These are phyloP conservation scores for Phytophthora ramorum DNA, from an alignment of 352 stramenopile species.

Conservation along the genomic window DNA sequence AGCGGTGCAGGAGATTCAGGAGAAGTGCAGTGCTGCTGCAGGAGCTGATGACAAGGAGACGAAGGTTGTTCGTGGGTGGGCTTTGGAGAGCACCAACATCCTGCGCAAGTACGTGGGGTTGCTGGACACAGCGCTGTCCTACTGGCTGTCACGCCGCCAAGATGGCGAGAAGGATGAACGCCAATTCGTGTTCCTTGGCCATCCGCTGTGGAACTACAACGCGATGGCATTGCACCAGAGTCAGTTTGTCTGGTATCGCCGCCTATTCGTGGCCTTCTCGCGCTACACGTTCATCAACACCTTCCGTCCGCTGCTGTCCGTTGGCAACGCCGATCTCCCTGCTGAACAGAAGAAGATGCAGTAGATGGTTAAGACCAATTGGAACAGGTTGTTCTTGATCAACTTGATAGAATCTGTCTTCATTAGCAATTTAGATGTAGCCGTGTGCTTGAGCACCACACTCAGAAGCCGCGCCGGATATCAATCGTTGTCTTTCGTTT, in stretches of 20 bases:
- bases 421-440: background rate
- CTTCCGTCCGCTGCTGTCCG: conserved; percentile 53
- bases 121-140: conserved; percentile 70
- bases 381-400: background rate
- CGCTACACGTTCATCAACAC: conserved; percentile 96
- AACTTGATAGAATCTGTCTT: conserved; percentile 6
- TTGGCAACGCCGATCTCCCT: conserved; percentile 33
- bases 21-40: conserved; percentile 36
- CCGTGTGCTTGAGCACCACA: background rate
- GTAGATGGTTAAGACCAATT: conserved; percentile 13
- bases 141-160: conserved; percentile 33
- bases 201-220: conserved; percentile 84
- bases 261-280: conserved; percentile 96
- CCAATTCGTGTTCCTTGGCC: conserved; percentile 69
- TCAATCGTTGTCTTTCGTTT: conserved; percentile 52
- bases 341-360: conserved; percentile 41
- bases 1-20: conserved; percentile 52
- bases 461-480: conserved; percentile 53
- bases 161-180: conserved; percentile 18
- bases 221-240: conserved; percentile 93
- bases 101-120: conserved; percentile 91
- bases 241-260: conserved; percentile 98
- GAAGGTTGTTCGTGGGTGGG: conserved; percentile 56
- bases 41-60: conserved; percentile 2
- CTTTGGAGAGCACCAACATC: conserved; percentile 76